Evolutionary conservation across 331 rosid genomes (phyloP), one percentile per base, ranked within the genome.

Genomic region (Cydonia oblonga): DNA sequence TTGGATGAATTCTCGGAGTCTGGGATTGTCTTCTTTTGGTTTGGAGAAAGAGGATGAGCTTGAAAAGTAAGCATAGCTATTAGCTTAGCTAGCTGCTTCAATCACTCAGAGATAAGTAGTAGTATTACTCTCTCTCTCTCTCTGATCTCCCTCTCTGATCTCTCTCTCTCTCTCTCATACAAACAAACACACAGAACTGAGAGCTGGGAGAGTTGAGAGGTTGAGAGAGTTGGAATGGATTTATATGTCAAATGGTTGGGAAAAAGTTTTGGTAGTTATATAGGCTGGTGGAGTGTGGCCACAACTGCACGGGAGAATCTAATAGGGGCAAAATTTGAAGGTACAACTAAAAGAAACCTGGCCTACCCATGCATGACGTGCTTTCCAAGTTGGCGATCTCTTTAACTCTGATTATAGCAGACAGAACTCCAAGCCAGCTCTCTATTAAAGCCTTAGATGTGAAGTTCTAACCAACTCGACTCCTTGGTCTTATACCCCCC

Each of bases 31-130:
- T 69, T 72, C 57, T 75, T 80, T 38, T 85, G 96, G 68, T 72
- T 81, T 79, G 85, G 84, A 28, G 86, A 33, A 64, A 86, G 78
- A 19, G 80, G 76, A 18, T 81, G 79, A 79, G 85, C 69, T 75
- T 85, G 92, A 66, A 89, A 77, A 46, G 96, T 81, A 30, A 87
- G 91, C 91, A 86, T 89, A 9, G 74, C 73, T 82, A 38, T 38
- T 38, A 38, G 42, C 42, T 38, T 38, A 38, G 42, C 23, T 30
- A 30, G 49, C 33, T 8, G 63, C 33, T 70, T 38, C 69, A 64
- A 64, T 5, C n/a, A 71, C 67, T 58, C 58, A 18, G 66, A 58
- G 57, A 58, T 19, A 18, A 42, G n/a, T 70, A 33, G 53, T 32
- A 16, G 0, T 6, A 10, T 38, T 38, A 38, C 40, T 68, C 29